These are phyloP conservation scores for Boechera retrofracta DNA, from an alignment of 345 rosid genomes.

Conservation along the genomic window DNA sequence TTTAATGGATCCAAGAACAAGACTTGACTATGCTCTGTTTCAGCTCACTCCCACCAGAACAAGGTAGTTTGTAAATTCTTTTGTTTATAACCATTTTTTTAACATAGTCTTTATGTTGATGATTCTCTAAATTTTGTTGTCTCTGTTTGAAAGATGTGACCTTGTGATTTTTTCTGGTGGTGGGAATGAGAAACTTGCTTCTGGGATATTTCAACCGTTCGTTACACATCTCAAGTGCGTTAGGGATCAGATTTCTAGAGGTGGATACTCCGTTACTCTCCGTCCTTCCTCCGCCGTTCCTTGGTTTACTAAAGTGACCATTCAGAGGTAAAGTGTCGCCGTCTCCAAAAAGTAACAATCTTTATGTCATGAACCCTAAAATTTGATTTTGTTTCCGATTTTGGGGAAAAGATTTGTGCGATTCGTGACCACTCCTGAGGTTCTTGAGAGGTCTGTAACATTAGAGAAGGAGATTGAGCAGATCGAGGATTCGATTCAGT, in stretches of 20 bases:
- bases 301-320: slow-evolving; percentile 94
- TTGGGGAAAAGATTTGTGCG: slow-evolving; percentile 71
- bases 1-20: slow-evolving; percentile 78
- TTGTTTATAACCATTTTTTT: background rate
- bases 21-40: slow-evolving; percentile 84
- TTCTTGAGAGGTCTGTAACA: slow-evolving; percentile 92
- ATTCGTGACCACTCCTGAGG: slow-evolving; percentile 92
- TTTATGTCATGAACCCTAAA: background rate
- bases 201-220: slow-evolving; percentile 88
- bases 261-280: slow-evolving; percentile 89
- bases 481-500: slow-evolving; percentile 74
- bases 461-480: slow-evolving; percentile 83
- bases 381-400: background rate
- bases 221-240: slow-evolving; percentile 77
- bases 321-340: slow-evolving; percentile 62
- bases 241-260: slow-evolving; percentile 86
- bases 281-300: slow-evolving; percentile 57
- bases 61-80: slow-evolving; percentile 55
- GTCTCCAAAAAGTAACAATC: background rate
- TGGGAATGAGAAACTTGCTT: slow-evolving; percentile 80
- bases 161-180: slow-evolving; percentile 78
- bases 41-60: slow-evolving; percentile 99
- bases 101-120: background rate
- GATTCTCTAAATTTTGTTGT: background rate
- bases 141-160: slow-evolving; percentile 72